These are phyloP conservation scores for Nannochloropsis gaditana DNA, from an alignment of 108 stramenopile genomes.

Conservation along the genomic window DNA sequence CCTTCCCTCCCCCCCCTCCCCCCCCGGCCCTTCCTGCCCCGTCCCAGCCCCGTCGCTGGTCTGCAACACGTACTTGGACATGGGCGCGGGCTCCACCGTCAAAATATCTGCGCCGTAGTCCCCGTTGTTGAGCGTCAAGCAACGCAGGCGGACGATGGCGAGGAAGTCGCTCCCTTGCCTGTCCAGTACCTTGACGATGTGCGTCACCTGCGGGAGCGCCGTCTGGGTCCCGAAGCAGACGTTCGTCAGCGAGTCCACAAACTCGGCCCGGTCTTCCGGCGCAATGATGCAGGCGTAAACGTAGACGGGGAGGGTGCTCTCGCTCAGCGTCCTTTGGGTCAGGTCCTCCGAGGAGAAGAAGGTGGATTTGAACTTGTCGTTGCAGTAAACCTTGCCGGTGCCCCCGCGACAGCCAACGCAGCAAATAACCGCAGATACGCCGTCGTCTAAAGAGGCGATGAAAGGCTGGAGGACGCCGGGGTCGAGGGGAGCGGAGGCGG, in stretches of 20 bases:
- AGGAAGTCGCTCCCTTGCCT: not conserved
- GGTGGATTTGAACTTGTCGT: not conserved
- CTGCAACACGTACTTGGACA: slow-evolving; percentile 19
- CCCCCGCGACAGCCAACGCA: not conserved
- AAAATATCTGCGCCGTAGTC: slow-evolving; percentile 15
- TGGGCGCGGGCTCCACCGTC: not conserved
- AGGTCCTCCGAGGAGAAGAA: slow-evolving; percentile 13
- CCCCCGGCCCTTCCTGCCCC: not conserved
- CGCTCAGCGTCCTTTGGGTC: not conserved
- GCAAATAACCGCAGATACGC: not conserved
- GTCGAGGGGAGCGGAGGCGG: not conserved
- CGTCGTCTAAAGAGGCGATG: not conserved
- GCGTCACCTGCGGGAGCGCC: slow-evolving; percentile 10
- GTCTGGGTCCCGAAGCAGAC: not conserved
- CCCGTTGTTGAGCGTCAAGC: not conserved
- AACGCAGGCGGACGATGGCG: not conserved
- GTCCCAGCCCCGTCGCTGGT: not conserved
- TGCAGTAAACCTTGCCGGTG: slow-evolving; percentile 3
- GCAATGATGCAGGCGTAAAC: not conserved
- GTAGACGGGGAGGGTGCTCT: not conserved
- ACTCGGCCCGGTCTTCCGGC: slow-evolving; percentile 16
- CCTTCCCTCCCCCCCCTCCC: not conserved
- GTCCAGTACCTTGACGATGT: slow-evolving; percentile 12
- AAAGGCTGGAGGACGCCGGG: not conserved
- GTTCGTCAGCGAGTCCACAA: not conserved